Conservation (phyloP, 2,329 filamentous ascomycete species). For the Volutella citrinella region DNA sequence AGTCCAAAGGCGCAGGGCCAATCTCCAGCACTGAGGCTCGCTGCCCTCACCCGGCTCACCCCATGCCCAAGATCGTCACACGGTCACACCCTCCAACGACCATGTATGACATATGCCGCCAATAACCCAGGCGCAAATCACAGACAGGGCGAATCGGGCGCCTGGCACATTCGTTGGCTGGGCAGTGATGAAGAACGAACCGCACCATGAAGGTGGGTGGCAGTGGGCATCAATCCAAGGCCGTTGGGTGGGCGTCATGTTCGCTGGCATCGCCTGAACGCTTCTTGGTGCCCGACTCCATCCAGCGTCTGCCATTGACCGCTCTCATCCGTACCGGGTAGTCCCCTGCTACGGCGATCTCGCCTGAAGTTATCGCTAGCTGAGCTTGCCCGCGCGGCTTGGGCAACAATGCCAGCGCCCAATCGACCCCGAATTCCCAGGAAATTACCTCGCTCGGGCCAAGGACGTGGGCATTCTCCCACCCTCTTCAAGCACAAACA, state of each 20-base stretch:
- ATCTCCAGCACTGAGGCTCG: too few species aligned
- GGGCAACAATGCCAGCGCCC: slow-evolving; percentile 34
- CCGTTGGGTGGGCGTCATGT: slow-evolving; percentile 25
- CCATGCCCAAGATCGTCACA: too few species aligned
- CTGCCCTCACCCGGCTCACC: too few species aligned
- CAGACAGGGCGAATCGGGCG: too few species aligned
- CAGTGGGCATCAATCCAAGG: slow-evolving; percentile 27
- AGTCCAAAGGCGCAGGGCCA: too few species aligned
- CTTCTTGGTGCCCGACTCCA: slow-evolving; percentile 27
- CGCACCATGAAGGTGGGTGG: too few species aligned
- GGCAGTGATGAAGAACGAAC: too few species aligned
- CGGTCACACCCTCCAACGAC: too few species aligned
- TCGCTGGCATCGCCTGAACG: slow-evolving; percentile 21
- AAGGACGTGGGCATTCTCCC: slow-evolving; percentile 18
- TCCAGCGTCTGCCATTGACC: slow-evolving; percentile 27
- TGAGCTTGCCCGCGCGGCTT: slow-evolving; percentile 23
- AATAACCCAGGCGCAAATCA: too few species aligned
- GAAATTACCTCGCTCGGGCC: slow-evolving; percentile 19
- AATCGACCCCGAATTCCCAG: slow-evolving; percentile 23
- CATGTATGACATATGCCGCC: too few species aligned
- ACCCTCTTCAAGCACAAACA: slow-evolving; percentile 16
- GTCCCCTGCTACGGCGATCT: slow-evolving; percentile 30
- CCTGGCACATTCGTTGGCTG: too few species aligned
- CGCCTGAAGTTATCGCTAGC: slow-evolving; percentile 27
- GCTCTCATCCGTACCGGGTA: slow-evolving; percentile 31